Base-by-base conservation (phyloP, 2,329 filamentous ascomycete species). In the Aspergillus terreus region DNA sequence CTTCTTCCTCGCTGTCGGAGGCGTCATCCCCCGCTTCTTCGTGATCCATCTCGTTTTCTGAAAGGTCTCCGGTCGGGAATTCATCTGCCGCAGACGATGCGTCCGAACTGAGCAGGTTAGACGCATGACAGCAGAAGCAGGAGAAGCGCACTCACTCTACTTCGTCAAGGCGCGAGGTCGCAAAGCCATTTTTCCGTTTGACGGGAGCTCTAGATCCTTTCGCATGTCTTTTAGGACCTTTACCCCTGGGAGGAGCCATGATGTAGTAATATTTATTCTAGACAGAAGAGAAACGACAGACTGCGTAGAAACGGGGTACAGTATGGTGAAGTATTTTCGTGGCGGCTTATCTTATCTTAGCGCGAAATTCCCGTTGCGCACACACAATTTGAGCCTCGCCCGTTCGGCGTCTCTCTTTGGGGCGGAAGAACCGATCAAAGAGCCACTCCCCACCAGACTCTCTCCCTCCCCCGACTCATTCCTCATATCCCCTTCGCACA, bases 291-390 rank as follows among this genome's bases (percentile, higher is more conserved):
- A 4, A 10, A 11, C 27, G 10, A 27, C 7, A 30, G 27, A 11
- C 27, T 10, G 27, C 7, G 7, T 10, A 11, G 7, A 30, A 23
- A 23, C 23, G 23, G 23, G 1, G 23, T 23, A 23, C 23, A 23
- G 27, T 27, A 30, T 30, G 51, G 40, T 14, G 46, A 41, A 52
- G 45, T 45, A 33, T 35, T 35, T 21, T 35, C 7, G 27, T 30
- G 9, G 27, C 47, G 52, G 54, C 64, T 72, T 72, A 73, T 73
- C 71, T 75, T 74, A 75, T 75, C 71, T 74, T 74, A 75, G 72
- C 71, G 72, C 67, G 69, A 72, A 74, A 74, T 70, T 73, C 73
- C 65, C 63, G 44, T 49, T 56, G 57, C 58, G 59, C 70, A 72
- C 71, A 73, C 69, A 73, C 67, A 72, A 67, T 68, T 67, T 63